Base-by-base conservation (phyloP, 768 basidiomycete genomes). In the Amanita polypyramis region DNA sequence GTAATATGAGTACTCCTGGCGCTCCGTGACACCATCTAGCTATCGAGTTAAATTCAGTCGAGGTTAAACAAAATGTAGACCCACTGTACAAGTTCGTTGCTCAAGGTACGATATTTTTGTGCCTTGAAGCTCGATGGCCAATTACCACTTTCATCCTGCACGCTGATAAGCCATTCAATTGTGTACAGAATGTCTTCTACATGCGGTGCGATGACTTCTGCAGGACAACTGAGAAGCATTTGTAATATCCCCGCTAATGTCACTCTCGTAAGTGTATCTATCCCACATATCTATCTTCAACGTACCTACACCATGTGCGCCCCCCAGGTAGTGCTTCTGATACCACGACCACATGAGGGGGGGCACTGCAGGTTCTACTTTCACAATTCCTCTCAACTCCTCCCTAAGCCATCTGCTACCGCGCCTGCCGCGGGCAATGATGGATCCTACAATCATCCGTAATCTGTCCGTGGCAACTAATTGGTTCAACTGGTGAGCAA, bases 261-360 rank as follows among this genome's bases (percentile, higher is more conserved):
- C 27, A 20, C 20, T 21, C 19, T 19, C 14, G 11, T 14, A 15
- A 34, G 23, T 5, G 32, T 15, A 15, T n/a, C 19, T 15, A 15
- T n/a, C 19, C 32, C n/a, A 27, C 21, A 8, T 6, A 19, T 17
- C 41, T 17, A 1, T 9, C 4, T 5, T 14, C 35, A 11, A 62
- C 75, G 39, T 49, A 75, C 78, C 74, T 45, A 78, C 65, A n/a
- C 79, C 79, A 62, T 80, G 79, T 2, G 76, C 77, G 12, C 64
- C 76, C 32, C 79, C 77, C 1, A 79, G 59, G 54, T 79, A 79
- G 19, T 71, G 62, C 52, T 70, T 76, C n/a, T 67, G 62, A 53
- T 76, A 71, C 79, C 79, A 80, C 8, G 59, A 62, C 79, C 77
- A 79, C 76, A 79, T 79, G 23, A 79, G 58, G 1, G 72, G 66